Conservation (phyloP, 2,329 filamentous ascomycete genomes). For the Penicillium italicum region DNA sequence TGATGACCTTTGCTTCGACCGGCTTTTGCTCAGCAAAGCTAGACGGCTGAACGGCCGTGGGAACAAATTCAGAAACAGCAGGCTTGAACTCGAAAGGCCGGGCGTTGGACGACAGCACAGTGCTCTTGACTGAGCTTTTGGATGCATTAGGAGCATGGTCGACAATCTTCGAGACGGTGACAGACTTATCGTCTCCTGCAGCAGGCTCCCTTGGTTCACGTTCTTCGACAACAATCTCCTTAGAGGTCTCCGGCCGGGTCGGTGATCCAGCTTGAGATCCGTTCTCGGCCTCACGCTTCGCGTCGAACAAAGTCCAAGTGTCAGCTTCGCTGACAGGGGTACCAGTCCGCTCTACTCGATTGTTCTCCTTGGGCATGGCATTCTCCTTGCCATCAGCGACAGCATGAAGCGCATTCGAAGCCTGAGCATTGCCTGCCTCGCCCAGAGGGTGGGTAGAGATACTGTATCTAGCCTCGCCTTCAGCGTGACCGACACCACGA, state of each 20-base stretch:
- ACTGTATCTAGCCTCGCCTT: slow-evolving; percentile 74
- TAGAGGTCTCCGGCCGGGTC: slow-evolving; percentile 19
- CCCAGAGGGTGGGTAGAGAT: slow-evolving; percentile 40
- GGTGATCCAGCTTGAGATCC: slow-evolving; percentile 54
- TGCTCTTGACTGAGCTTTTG: slow-evolving; percentile 38
- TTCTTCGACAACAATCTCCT: slow-evolving; percentile 14
- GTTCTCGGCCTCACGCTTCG: slow-evolving; percentile 46
- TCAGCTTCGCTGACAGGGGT: slow-evolving; percentile 39
- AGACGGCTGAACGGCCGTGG: slow-evolving; percentile 15
- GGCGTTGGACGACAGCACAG: slow-evolving; percentile 67
- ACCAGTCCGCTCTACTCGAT: slow-evolving; percentile 24
- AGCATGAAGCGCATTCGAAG: slow-evolving; percentile 23
- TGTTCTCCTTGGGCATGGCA: slow-evolving; percentile 40
- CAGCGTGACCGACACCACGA: slow-evolving; percentile 61
- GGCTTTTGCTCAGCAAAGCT: slow-evolving; percentile 13
- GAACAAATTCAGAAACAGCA: slow-evolving; percentile 30
- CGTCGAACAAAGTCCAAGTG: slow-evolving; percentile 61
- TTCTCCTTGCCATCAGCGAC: slow-evolving; percentile 39
- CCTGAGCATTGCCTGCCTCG: slow-evolving; percentile 31
- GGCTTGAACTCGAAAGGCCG: slow-evolving; percentile 60
- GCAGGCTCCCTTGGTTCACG: slow-evolving; percentile 12
- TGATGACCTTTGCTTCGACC: slow-evolving; percentile 10
- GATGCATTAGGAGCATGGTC: slow-evolving; percentile 20
- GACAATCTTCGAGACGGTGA: slow-evolving; percentile 6
- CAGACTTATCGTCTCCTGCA: not conserved